Base-by-base conservation (phyloP, 2,329 filamentous ascomycete genomes). In the Apiospora sp. region DNA sequence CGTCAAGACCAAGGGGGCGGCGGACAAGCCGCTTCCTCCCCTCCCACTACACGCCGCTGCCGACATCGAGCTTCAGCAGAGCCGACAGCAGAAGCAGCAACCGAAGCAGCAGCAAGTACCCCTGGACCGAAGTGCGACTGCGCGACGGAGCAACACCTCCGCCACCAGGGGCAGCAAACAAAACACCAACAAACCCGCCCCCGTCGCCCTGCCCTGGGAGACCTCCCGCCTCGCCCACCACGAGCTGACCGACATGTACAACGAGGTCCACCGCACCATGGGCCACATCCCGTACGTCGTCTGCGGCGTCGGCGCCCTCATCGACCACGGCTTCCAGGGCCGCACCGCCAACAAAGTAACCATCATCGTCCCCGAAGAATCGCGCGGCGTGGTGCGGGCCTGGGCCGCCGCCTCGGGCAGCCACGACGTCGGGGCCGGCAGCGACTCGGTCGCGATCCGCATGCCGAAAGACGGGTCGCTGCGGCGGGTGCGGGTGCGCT, bases 221-320 rank as follows among this genome's bases (percentile, higher is more conserved):
- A 77, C 73, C 2, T 37, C 74, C 2, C 67, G 48, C n/a, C 82
- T 84, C 75, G 76, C 71, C 46, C 75, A 69, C 0, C 72, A 73
- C n/a, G 78, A 78, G 67, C 79, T 87, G 12, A 73, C 71, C 16
- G 80, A 84, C 67, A 76, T 87, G 41, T 82, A 87, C 74, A 75
- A 77, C 34, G 76, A 78, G n/a, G 76, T 89, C 58, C 81, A 84
- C 72, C 68, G 69, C 0, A 78, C 81, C 5, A 81, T 89, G 27
- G 75, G 77, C 24, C 83, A 87, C 76, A 81, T 86, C 1, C 83
- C 81, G 27, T 88, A 87, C 76, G 84, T 84, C 14, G 81, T 89
- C 58, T 82, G 80, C 75, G 87, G 87, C 30, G 80, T 82, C 30
- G 82, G 82, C 0, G 86, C 86, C 16, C 80, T 89, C 73, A 76